Conservation (phyloP, 495 filamentous ascomycete species). For the Neurospora sp. region DNA sequence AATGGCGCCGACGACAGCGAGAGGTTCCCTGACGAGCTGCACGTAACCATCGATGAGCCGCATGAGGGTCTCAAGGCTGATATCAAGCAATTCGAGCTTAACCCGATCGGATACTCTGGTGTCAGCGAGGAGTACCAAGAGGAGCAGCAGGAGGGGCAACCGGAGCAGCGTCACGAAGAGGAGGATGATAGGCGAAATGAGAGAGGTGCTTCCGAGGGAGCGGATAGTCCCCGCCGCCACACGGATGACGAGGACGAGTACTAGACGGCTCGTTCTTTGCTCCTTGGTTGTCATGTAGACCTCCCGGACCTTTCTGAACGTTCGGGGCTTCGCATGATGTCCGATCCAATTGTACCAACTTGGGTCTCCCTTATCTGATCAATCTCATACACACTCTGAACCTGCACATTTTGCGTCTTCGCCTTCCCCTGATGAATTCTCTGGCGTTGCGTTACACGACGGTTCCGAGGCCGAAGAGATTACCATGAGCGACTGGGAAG, state of each 20-base stretch:
- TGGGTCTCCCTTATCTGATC: not conserved
- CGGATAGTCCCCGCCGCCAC: not conserved
- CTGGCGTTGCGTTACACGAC: not conserved
- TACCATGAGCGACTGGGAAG: not conserved
- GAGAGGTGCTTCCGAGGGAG: not conserved
- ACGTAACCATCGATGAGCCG: conserved; percentile 33
- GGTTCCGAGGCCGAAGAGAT: not conserved
- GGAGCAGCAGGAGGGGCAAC: not conserved
- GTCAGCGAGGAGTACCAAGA: conserved; percentile 17
- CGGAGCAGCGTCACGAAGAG: not conserved
- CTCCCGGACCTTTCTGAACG: not conserved
- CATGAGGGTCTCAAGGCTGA: conserved; percentile 27
- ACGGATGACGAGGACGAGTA: conserved; percentile 20
- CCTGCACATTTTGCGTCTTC: not conserved
- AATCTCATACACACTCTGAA: not conserved
- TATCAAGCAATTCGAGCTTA: conserved; percentile 28
- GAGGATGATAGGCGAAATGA: not conserved
- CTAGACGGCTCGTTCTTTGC: not conserved
- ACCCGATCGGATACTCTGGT: conserved; percentile 28
- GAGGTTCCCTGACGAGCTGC: conserved; percentile 32
- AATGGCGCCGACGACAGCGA: conserved; percentile 30
- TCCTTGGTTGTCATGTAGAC: not conserved
- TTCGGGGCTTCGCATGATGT: not conserved
- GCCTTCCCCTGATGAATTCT: not conserved
- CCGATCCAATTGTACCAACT: not conserved